These are phyloP conservation scores for Tricholoma terreum DNA, from an alignment of 768 basidiomycete species.

Conservation along the genomic window DNA sequence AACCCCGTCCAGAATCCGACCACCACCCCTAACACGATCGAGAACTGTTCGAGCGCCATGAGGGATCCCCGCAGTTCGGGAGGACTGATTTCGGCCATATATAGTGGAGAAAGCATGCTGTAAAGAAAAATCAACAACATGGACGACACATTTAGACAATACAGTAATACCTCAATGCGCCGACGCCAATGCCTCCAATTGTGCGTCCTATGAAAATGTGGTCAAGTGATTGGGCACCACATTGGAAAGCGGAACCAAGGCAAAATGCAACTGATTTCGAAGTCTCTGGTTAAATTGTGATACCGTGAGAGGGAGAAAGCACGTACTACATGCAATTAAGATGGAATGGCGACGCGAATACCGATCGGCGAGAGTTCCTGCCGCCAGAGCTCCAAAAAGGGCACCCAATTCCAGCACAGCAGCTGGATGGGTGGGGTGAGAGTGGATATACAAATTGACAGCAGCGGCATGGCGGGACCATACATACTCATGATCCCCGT, in stretches of 20 bases:
- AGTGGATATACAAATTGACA: background rate
- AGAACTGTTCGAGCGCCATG: conserved; percentile 75
- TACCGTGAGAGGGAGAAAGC: background rate
- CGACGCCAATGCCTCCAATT: conserved; percentile 79
- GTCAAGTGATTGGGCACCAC: conserved; percentile 49
- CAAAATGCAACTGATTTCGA: conserved; percentile 56
- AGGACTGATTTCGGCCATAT: conserved; percentile 83
- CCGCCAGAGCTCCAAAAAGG: conserved; percentile 66
- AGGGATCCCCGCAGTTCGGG: conserved; percentile 79
- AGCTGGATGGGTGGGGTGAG: conserved; percentile 40
- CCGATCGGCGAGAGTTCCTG: conserved; percentile 66
- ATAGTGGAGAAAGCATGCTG: conserved; percentile 78
- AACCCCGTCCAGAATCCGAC: conserved; percentile 84
- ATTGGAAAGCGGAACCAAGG: conserved; percentile 70
- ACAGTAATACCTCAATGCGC: conserved; percentile 55
- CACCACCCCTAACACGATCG: conserved; percentile 79
- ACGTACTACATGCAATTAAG: conserved; percentile 61
- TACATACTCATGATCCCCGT: conserved; percentile 74
- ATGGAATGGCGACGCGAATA: conserved; percentile 69
- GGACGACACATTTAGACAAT: conserved; percentile 4
- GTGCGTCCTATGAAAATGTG: conserved; percentile 69
- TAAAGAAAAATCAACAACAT: conserved; percentile 3
- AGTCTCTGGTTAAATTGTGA: background rate
- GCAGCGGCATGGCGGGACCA: background rate
- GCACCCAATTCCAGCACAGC: conserved; percentile 78